Evolutionary conservation across 1,284 basidiomycete species (phyloP), one percentile per base, ranked within the genome.

Genomic region (Moniliophthora roreri): DNA sequence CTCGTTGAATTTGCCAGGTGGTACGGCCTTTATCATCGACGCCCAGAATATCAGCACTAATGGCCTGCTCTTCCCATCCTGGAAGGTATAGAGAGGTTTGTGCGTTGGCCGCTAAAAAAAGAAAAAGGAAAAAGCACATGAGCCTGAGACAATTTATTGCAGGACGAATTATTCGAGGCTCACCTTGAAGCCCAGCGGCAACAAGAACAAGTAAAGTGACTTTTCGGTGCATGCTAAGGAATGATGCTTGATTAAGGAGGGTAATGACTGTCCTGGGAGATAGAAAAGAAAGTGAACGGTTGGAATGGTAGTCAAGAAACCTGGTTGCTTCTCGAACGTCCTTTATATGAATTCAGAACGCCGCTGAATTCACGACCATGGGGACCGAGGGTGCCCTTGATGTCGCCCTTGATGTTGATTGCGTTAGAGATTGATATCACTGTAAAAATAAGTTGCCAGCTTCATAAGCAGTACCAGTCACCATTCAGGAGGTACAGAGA

Each of bases 1-100:
- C 77, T 37, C 74, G 66, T 7, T 70, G 60, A 38, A 78, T 53
- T 28, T 61, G 62, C 63, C 69, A 79, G 18, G 78, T 77, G 15
- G 77, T 78, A 36, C 65, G 64, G 10, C 76, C 73, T 47, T 73
- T 63, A 13, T 62, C 48, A 6, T 71, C 75, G 11, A 72, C 70
- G 9, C 75, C 77, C 18, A 76, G 41, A 21, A 69, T 59, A 48
- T 69, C 63, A 35, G 71, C 76, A 46, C 72, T 73, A 28, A 78
- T 53, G 3, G 73, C 70, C 60, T 76, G 73, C 9, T 71, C 66
- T 53, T 79, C 73, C 47, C 77, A 75, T 26, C 68, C 76, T 4
- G 76, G 77, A 47, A 80, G 66, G 56, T 69, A 76, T 36, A 79
- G 60, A 13, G 77, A 74, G 0, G 67, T 67, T 50, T 64, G 60